Evolutionary conservation across 441 rosid genomes (phyloP).

Genomic region (Populus hybrid): DNA sequence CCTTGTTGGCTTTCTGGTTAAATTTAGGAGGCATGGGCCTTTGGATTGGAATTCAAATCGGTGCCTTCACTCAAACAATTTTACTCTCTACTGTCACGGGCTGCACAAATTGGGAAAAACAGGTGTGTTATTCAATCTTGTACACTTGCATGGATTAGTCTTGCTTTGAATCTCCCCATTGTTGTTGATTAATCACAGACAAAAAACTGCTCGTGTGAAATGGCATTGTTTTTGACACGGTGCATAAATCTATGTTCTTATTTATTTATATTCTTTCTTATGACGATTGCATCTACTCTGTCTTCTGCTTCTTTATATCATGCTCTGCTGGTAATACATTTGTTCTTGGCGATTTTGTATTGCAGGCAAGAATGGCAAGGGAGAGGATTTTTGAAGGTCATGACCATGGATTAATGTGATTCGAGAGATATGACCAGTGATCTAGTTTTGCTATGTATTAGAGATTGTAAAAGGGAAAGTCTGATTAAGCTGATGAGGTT

Average conservation of each 20-base stretch:
- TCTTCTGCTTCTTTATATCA: not conserved
- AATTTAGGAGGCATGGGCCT: constrained; percentile 43
- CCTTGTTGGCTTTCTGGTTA: constrained; percentile 38
- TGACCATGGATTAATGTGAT: not conserved
- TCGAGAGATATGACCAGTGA: not conserved
- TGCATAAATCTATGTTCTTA: not conserved
- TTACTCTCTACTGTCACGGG: constrained; percentile 36
- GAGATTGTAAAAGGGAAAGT: not conserved
- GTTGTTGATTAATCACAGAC: not conserved
- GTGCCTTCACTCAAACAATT: constrained; percentile 34
- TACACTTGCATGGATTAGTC: not conserved
- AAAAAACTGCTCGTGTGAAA: not conserved
- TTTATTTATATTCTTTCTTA: not conserved
- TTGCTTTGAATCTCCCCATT: not conserved
- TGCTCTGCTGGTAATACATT: not conserved
- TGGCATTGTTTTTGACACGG: not conserved
- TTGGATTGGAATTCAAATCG: constrained; percentile 56
- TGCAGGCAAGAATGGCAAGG: constrained; percentile 45
- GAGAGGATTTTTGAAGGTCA: constrained; percentile 28
- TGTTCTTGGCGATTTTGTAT: not conserved
- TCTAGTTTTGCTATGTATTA: not conserved
- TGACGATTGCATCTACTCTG: not conserved
- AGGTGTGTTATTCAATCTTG: constrained; percentile 27
- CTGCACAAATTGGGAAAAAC: constrained; percentile 47
- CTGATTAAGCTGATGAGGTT: not conserved